phyloP scores from a whole-genome alignment of 2,329 filamentous ascomycete genomes.

The Fusarium solani-melongenae region DNA sequence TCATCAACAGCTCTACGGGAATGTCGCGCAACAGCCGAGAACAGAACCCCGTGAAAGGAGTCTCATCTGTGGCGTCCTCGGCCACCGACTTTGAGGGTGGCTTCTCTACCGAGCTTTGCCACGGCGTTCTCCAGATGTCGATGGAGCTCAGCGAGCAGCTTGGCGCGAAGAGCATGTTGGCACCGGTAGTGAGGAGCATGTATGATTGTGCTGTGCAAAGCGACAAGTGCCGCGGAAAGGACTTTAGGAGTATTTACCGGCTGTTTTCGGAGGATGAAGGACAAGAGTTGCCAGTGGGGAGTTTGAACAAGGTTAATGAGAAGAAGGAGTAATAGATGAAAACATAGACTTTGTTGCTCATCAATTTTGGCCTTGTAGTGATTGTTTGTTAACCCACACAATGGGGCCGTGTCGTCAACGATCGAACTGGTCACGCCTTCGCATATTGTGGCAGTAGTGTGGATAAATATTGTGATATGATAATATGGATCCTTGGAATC shows the following conservation, averaged over 20 bases:
- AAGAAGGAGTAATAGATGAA: background rate
- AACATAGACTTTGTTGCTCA: background rate
- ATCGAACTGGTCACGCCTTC: no score
- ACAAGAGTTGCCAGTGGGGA: background rate
- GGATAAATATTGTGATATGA: no score
- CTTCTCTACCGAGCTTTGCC: constrained; percentile 26
- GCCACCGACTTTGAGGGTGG: constrained; percentile 23
- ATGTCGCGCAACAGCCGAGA: constrained; percentile 24
- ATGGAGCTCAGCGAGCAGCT: constrained; percentile 2
- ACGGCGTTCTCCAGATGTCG: constrained; percentile 21
- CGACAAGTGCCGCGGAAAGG: background rate
- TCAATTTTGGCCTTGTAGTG: accelerated
- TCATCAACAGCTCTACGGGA: constrained; percentile 28
- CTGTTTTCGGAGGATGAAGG: constrained; percentile 1
- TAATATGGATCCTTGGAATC: no score
- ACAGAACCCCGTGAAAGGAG: constrained; percentile 26
- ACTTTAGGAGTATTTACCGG: constrained; percentile 13
- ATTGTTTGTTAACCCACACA: background rate
- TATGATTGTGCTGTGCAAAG: background rate
- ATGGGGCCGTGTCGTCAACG: no score
- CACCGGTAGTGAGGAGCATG: background rate
- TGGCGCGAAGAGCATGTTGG: background rate
- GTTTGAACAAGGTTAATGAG: background rate
- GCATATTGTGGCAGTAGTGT: no score
- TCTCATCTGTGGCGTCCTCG: constrained; percentile 9